A percentile compares a stretch with the other conserved stretches of the same genome.
These are phyloP conservation scores for Amorphotheca resinae DNA, from an alignment of 495 filamentous ascomycete genomes.

Conservation along the genomic window DNA sequence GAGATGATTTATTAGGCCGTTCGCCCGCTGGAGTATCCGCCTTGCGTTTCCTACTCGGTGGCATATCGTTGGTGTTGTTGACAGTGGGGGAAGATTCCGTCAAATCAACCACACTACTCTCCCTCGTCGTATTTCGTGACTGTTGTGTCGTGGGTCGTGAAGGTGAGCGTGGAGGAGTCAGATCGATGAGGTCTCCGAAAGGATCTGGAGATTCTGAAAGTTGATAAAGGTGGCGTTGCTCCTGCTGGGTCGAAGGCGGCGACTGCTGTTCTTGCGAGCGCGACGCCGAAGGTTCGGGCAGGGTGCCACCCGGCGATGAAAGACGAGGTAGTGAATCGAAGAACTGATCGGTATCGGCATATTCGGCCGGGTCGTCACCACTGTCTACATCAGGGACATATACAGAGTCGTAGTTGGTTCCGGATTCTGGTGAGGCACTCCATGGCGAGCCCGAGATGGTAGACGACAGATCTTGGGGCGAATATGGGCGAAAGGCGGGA, in stretches of 20 bases:
- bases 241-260: slow-evolving; percentile 12
- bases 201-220: slow-evolving; percentile 15
- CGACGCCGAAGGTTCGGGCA: background rate
- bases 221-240: background rate
- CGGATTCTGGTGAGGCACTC: background rate
- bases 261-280: slow-evolving; percentile 1
- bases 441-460: slow-evolving; percentile 4
- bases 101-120: slow-evolving; percentile 21
- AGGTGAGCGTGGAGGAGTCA: background rate
- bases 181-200: slow-evolving; percentile 10
- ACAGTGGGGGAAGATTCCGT: slow-evolving; percentile 20
- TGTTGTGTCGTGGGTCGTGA: background rate
- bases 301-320: background rate
- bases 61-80: slow-evolving; percentile 5
- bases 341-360: slow-evolving; percentile 1
- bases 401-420: background rate
- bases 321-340: slow-evolving; percentile 1
- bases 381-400: slow-evolving; percentile 7
- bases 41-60: slow-evolving; percentile 21
- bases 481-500: background rate
- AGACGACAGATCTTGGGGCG: background rate
- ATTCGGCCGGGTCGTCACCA: background rate
- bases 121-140: slow-evolving; percentile 4
- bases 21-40: slow-evolving; percentile 21
- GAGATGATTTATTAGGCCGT: slow-evolving; percentile 10